Conservation (phyloP, 1,284 basidiomycete species). For the Melampsora larici-populina region DNA sequence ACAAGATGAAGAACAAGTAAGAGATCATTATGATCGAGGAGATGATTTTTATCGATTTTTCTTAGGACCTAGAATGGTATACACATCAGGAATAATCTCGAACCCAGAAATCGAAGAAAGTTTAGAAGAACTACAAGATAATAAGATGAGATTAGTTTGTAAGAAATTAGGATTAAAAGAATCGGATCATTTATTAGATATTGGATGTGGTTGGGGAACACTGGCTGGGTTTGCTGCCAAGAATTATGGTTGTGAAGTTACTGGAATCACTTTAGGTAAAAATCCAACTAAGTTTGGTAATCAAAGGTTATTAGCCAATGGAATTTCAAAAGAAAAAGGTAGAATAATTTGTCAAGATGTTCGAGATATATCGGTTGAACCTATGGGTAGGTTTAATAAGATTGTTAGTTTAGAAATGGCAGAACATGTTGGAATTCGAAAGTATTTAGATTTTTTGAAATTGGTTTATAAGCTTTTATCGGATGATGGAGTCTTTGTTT, state of each 20-base stretch:
- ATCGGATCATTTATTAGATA: constrained; percentile 77
- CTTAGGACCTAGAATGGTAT: constrained; percentile 93
- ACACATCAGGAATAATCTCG: constrained; percentile 85
- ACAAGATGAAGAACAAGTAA: constrained; percentile 94
- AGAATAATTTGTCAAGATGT: constrained; percentile 93
- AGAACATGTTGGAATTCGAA: constrained; percentile 94
- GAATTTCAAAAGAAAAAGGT: constrained; percentile 70
- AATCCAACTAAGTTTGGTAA: constrained; percentile 93
- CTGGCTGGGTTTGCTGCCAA: constrained; percentile 90
- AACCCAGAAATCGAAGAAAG: constrained; percentile 74
- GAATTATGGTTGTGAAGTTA: constrained; percentile 92
- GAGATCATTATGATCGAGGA: constrained; percentile 93
- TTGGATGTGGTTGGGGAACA: constrained; percentile 98
- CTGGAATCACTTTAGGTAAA: constrained; percentile 86
- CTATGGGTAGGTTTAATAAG: constrained; percentile 76
- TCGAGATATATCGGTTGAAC: constrained; percentile 78
- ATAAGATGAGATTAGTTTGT: constrained; percentile 93
- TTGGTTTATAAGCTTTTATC: constrained; percentile 91
- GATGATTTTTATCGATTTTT: constrained; percentile 95
- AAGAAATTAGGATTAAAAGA: constrained; percentile 86
- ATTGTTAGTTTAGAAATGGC: constrained; percentile 98
- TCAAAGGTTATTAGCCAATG: constrained; percentile 77
- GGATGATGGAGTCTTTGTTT: constrained; percentile 89
- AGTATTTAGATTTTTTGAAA: constrained; percentile 81
- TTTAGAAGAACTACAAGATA: constrained; percentile 95